A percentile compares a stretch with the other conserved stretches of the same genome.
Conservation (phyloP, 2,329 filamentous ascomycete species). For the Dactylellina parvicollis region DNA sequence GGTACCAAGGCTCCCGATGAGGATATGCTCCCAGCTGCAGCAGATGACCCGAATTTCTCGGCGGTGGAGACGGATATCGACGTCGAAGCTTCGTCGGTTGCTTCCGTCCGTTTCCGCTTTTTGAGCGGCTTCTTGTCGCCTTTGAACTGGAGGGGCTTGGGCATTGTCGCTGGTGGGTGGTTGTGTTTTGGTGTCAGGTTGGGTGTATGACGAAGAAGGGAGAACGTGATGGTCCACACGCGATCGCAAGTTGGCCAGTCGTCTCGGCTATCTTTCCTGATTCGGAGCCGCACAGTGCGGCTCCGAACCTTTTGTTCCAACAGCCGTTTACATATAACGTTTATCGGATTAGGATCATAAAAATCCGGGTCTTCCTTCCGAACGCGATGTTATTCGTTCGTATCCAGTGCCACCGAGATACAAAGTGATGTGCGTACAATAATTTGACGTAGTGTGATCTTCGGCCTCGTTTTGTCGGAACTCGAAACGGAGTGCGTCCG, state of each 20-base stretch:
- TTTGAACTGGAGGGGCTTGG: conserved; percentile 93
- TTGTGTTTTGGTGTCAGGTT: not conserved
- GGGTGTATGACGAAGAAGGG: not conserved
- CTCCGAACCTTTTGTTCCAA: not conserved
- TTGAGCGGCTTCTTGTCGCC: conserved; percentile 89
- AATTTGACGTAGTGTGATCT: too few relatives aligned
- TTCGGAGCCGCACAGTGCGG: conserved; percentile 1
- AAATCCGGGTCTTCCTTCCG: too few relatives aligned
- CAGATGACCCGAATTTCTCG: conserved; percentile 36
- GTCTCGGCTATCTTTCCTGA: not conserved
- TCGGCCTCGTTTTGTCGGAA: too few relatives aligned
- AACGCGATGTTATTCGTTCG: too few relatives aligned
- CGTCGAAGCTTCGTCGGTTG: conserved; percentile 63
- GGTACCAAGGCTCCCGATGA: conserved; percentile 52
- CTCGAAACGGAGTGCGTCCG: too few relatives aligned
- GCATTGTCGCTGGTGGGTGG: conserved; percentile 68
- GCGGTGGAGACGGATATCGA: conserved; percentile 48
- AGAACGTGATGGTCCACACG: conserved; percentile 7
- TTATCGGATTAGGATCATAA: too few relatives aligned
- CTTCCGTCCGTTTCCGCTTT: conserved; percentile 80
- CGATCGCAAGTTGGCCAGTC: not conserved
- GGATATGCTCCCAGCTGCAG: conserved; percentile 18
- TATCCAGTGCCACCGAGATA: too few relatives aligned
- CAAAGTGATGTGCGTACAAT: too few relatives aligned
- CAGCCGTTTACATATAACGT: too few relatives aligned